phyloP scores from a whole-genome alignment of 768 basidiomycete species.

The Daedalea quercina region DNA sequence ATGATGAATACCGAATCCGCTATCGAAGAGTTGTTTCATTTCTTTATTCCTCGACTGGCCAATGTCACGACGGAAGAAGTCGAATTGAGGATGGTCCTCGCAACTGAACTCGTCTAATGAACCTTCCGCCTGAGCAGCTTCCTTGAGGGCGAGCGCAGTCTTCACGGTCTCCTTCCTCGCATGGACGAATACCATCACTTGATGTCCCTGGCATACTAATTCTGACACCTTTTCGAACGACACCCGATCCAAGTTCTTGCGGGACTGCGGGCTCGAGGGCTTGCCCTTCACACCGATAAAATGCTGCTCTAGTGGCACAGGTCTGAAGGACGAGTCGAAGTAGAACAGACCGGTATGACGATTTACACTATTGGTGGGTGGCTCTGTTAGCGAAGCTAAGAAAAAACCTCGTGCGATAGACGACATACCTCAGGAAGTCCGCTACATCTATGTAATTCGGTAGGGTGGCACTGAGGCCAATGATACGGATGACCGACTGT shows the following conservation, averaged over 20 bases:
- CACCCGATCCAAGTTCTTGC: slow-evolving; percentile 81
- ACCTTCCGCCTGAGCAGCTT: slow-evolving; percentile 68
- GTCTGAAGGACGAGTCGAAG: slow-evolving; percentile 96
- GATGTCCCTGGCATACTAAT: slow-evolving; percentile 86
- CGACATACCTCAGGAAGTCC: slow-evolving; percentile 79
- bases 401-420: neutral
- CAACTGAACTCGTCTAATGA: slow-evolving; percentile 73
- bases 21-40: slow-evolving; percentile 90
- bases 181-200: slow-evolving; percentile 99
- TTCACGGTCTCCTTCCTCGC: slow-evolving; percentile 98
- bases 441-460: slow-evolving; percentile 97
- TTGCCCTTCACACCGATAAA: slow-evolving; percentile 94
- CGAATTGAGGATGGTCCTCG: slow-evolving; percentile 72
- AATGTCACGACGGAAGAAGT: slow-evolving; percentile 70
- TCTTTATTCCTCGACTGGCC: slow-evolving; percentile 87
- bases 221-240: slow-evolving; percentile 88
- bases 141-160: slow-evolving; percentile 73
- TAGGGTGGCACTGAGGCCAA: slow-evolving; percentile 92
- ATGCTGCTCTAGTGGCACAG: slow-evolving; percentile 94
- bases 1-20: slow-evolving; percentile 96
- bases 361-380: slow-evolving; percentile 57
- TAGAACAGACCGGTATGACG: slow-evolving; percentile 85
- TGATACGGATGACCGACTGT: slow-evolving; percentile 93
- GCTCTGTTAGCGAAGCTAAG: no score
- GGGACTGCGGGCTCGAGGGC: slow-evolving; percentile 60